Evolutionary conservation across 2,329 filamentous ascomycete species (phyloP).

Genomic region (Lanzia echinophila): DNA sequence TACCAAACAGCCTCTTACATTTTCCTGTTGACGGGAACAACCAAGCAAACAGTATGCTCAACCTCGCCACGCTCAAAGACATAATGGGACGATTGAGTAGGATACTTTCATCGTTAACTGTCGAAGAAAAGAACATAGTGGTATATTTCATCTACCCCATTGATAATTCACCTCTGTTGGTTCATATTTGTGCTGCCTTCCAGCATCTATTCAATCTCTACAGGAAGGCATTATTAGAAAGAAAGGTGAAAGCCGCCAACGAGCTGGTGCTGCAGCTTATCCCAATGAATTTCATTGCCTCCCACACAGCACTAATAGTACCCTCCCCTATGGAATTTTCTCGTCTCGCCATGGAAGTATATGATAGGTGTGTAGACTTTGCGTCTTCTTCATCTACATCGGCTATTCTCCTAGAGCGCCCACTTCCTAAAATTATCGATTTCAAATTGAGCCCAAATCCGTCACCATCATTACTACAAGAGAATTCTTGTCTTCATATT

Average conservation of each 20-base stretch:
- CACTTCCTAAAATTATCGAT: conserved; percentile 63
- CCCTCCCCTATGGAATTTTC: conserved; percentile 53
- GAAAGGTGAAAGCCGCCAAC: conserved; percentile 42
- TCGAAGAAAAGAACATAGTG: conserved; percentile 53
- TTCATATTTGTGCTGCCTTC: conserved; percentile 68
- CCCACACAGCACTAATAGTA: conserved; percentile 55
- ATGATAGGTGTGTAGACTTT: conserved; percentile 63
- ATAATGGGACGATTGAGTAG: conserved; percentile 24
- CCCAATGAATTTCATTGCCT: conserved; percentile 60
- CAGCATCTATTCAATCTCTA: conserved; percentile 65
- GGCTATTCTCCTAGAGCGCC: conserved; percentile 65
- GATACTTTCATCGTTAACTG: conserved; percentile 28
- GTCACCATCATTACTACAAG: conserved; percentile 66
- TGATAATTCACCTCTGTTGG: conserved; percentile 51
- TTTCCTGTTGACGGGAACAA: conserved; percentile 30
- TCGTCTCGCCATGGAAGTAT: conserved; percentile 65
- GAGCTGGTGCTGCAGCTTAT: conserved; percentile 75
- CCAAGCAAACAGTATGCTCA: conserved; percentile 29
- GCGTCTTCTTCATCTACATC: conserved; percentile 55
- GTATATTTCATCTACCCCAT: conserved; percentile 72
- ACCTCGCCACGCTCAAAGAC: conserved; percentile 22
- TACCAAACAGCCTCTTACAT: conserved; percentile 28
- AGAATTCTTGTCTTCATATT: conserved; percentile 75
- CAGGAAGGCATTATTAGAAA: conserved; percentile 42
- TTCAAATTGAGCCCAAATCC: conserved; percentile 65